Percentiles rank a stretch among this genome's conserved stretches.
These are phyloP conservation scores for Heracleum sosnowskyi DNA, from an alignment of 129 eudicot genomes.

Conservation along the genomic window DNA sequence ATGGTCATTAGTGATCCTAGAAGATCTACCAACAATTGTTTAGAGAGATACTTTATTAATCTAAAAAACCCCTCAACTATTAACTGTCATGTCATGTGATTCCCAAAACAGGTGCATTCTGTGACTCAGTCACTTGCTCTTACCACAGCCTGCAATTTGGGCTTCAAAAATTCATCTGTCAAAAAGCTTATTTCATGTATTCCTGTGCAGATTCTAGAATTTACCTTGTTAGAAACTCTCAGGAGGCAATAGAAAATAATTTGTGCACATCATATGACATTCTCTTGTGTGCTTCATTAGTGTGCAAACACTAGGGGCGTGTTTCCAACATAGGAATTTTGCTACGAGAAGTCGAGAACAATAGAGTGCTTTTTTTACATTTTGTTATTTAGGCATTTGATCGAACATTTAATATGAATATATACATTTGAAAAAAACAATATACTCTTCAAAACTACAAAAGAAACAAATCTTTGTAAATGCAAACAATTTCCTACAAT, in stretches of 20 bases:
- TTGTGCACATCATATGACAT: neutral
- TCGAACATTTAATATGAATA: no score
- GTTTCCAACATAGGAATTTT: no score
- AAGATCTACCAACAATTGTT: neutral
- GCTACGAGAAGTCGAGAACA: no score
- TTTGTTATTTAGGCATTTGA: no score
- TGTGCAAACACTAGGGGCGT: no score
- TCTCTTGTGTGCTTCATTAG: neutral
- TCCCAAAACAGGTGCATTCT: neutral
- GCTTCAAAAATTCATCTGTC: neutral
- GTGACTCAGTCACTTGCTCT: neutral
- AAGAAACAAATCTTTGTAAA: no score
- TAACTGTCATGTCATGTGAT: neutral
- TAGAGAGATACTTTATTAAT: no score
- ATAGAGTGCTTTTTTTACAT: no score
- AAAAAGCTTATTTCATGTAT: neutral
- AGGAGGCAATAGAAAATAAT: neutral
- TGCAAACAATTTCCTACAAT: no score
- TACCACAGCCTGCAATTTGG: neutral
- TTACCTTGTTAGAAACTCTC: neutral
- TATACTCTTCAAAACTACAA: no score
- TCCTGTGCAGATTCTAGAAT: neutral
- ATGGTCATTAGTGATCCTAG: neutral
- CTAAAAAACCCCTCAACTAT: neutral
- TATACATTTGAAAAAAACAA: no score